Evolutionary conservation across 257 asterid species (phyloP).

Genomic region (Echites panduratus): DNA sequence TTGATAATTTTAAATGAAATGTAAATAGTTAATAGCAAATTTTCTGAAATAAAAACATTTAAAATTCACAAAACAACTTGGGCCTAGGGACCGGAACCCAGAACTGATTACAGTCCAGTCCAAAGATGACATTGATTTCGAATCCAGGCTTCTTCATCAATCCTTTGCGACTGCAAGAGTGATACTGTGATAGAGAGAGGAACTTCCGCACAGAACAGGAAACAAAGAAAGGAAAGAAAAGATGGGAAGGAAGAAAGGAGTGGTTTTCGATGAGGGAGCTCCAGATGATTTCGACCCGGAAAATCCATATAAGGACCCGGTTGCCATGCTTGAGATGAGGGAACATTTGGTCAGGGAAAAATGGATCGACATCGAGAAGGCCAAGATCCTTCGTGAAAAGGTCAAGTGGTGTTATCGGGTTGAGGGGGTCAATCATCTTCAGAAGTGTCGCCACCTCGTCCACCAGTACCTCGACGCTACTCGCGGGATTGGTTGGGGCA

Average conservation of each 20-base stretch:
- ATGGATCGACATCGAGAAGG: conserved; percentile 97
- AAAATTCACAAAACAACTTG: neutral
- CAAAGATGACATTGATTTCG: neutral
- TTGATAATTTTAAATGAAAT: no score
- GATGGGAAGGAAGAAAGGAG: conserved; percentile 88
- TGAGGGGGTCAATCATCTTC: conserved; percentile 86
- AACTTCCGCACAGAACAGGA: neutral
- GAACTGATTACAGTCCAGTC: neutral
- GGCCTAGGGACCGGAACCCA: neutral
- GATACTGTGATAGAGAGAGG: neutral
- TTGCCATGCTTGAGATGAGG: conserved; percentile 87
- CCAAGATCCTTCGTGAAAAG: conserved; percentile 82
- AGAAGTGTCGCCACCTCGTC: conserved; percentile 93
- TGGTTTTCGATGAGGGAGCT: conserved; percentile 71
- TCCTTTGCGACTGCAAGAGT: neutral
- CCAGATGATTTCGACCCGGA: conserved; percentile 89
- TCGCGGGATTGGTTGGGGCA: conserved; percentile 97
- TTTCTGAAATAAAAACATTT: neutral
- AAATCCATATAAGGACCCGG: conserved; percentile 90
- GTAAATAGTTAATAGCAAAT: no score
- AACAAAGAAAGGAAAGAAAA: conserved; percentile 1
- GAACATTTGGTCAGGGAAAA: conserved; percentile 86
- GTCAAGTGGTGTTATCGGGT: conserved; percentile 91
- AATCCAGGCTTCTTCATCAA: neutral
- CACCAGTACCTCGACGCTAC: conserved; percentile 86